phyloP scores from a whole-genome alignment of 2,329 filamentous ascomycete genomes.

The Pseudonectria buxi region DNA sequence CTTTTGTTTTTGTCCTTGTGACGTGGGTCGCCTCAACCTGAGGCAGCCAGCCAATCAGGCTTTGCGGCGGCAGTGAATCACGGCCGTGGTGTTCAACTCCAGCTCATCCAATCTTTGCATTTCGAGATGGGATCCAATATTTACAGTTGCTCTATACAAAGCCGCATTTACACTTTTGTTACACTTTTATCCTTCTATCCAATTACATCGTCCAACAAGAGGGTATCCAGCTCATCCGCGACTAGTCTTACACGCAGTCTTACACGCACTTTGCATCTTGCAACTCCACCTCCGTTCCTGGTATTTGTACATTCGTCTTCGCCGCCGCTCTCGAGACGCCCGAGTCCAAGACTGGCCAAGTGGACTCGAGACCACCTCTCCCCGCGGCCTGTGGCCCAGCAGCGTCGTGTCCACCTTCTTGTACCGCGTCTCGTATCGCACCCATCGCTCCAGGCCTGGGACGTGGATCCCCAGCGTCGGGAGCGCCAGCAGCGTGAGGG shows the following conservation, averaged over 20 bases:
- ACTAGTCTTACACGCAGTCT: background rate
- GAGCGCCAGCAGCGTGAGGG: constrained; percentile 42
- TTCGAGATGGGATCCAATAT: no score
- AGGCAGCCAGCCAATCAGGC: no score
- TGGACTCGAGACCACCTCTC: constrained; percentile 5
- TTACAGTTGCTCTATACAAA: no score
- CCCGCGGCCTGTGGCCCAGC: constrained; percentile 22
- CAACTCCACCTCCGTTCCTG: constrained; percentile 3
- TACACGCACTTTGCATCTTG: constrained; percentile 2
- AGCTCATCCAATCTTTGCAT: no score
- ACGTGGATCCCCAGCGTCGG: constrained; percentile 45
- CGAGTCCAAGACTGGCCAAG: constrained; percentile 8
- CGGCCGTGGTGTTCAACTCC: no score
- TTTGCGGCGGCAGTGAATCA: no score
- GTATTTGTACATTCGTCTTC: constrained; percentile 13
- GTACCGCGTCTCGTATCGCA: constrained; percentile 45
- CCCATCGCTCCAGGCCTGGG: constrained; percentile 40
- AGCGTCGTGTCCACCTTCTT: constrained; percentile 40
- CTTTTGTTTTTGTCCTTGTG: no score
- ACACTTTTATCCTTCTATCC: no score
- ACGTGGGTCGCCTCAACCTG: no score
- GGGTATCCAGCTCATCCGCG: background rate
- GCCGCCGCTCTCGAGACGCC: constrained; percentile 7
- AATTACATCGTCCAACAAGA: background rate
- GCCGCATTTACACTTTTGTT: no score